phyloP scores from a whole-genome alignment of 768 basidiomycete species.

The Pulveroboletus frians region DNA sequence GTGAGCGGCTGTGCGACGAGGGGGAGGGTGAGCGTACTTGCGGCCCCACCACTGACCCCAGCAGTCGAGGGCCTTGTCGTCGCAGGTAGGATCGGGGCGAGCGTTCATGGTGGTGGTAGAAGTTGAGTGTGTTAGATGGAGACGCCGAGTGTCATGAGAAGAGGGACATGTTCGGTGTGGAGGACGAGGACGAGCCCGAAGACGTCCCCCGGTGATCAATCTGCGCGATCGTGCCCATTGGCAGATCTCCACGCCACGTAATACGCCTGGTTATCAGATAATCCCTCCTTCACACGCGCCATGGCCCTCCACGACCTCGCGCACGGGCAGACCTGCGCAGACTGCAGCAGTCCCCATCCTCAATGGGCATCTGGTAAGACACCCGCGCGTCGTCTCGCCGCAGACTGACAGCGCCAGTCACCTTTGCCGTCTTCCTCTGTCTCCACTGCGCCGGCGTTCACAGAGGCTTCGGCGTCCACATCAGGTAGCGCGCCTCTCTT shows the following conservation, averaged over 20 bases:
- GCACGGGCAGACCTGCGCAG: conserved; percentile 70
- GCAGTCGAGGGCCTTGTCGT: conserved; percentile 46
- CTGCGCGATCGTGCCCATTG: background rate
- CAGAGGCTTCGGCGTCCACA: conserved; percentile 90
- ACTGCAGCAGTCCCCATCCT: conserved; percentile 86
- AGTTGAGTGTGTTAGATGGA: no score
- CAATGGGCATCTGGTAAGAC: conserved; percentile 85
- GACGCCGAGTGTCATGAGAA: conserved; percentile 6
- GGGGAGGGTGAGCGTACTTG: conserved; percentile 36
- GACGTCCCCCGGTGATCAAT: background rate
- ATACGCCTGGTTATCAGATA: background rate
- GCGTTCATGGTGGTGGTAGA: no score
- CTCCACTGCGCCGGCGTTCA: conserved; percentile 83
- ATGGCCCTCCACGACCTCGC: conserved; percentile 61
- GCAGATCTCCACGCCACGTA: background rate
- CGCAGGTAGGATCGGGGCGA: background rate
- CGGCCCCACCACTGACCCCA: conserved; percentile 71
- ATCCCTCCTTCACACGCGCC: conserved; percentile 5
- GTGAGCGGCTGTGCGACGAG: conserved; percentile 3
- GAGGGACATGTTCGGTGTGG: background rate
- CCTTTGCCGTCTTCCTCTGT: conserved; percentile 87
- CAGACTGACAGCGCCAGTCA: no score
- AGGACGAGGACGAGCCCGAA: background rate
- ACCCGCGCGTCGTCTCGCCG: no score
- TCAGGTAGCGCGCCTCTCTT: conserved; percentile 45